Evolutionary conservation across 169 alveolate genomes (phyloP).

Genomic region (Plasmodium falciparum): DNA sequence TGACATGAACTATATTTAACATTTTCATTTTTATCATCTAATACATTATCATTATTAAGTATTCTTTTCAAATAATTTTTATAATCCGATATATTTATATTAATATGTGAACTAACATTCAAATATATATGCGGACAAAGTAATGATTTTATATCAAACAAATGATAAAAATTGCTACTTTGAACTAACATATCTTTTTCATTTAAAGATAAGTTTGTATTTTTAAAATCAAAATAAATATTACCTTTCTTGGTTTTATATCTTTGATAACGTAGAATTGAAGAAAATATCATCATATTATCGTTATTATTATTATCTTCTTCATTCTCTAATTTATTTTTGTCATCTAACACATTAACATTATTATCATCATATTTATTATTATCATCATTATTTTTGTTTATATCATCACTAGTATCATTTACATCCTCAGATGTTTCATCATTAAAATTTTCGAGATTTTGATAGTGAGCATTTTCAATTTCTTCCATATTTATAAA

Average conservation of each 20-base stretch:
- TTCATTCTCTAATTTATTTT: not conserved
- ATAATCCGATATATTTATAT: constrained; percentile 52
- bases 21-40: not conserved
- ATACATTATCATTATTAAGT: not conserved
- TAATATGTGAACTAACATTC: constrained; percentile 66
- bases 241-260: constrained; percentile 67
- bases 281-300: constrained; percentile 39
- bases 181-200: constrained; percentile 68
- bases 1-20: constrained; percentile 18
- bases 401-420: not conserved
- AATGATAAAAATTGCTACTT: constrained; percentile 54
- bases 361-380: not conserved
- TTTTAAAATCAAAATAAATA: constrained; percentile 56
- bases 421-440: too few relatives aligned
- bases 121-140: constrained; percentile 61
- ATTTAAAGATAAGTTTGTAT: constrained; percentile 43
- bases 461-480: too few relatives aligned
- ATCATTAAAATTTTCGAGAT: too few relatives aligned
- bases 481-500: too few relatives aligned
- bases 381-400: not conserved
- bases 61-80: constrained; percentile 19
- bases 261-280: constrained; percentile 65
- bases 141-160: constrained; percentile 39
- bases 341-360: not conserved
- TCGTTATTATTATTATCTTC: constrained; percentile 46